Conservation (phyloP, 176 grass and related monocot genomes). For the Carex myosuroides region DNA sequence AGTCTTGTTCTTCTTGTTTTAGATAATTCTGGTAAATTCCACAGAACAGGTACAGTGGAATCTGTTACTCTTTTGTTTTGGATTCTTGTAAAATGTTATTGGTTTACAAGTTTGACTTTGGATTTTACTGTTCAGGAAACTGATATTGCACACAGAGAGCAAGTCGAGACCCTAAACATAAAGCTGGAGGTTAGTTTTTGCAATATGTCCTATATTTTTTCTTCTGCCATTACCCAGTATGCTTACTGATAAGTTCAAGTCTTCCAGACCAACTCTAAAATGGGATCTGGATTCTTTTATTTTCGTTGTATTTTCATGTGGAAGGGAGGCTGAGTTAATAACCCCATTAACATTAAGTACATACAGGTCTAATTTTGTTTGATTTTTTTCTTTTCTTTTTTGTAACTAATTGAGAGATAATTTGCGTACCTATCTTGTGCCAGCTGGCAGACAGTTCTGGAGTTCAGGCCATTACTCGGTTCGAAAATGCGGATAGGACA, state of each 20-base stretch:
- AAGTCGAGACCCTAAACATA: not conserved
- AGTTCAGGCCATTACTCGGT: conserved; percentile 55
- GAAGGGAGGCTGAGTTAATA: not conserved
- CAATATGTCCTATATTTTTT: not conserved
- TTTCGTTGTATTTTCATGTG: not conserved
- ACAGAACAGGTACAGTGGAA: no score
- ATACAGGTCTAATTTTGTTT: not conserved
- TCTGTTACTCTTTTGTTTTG: no score
- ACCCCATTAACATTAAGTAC: not conserved
- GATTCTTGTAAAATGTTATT: no score
- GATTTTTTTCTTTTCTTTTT: not conserved
- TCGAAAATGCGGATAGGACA: conserved; percentile 53
- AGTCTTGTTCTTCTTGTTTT: not conserved
- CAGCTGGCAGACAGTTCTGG: conserved; percentile 73
- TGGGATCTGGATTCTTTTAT: not conserved
- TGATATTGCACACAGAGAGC: not conserved
- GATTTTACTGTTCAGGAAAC: not conserved
- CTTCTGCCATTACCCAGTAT: not conserved
- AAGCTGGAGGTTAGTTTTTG: not conserved
- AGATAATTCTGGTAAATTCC: not conserved
- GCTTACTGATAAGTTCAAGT: not conserved
- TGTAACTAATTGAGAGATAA: not conserved
- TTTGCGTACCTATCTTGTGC: conserved; percentile 3
- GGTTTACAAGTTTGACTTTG: not conserved
- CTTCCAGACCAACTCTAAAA: not conserved